These are phyloP conservation scores for Fusarium xylarioides DNA, from an alignment of 2,329 filamentous ascomycete genomes.

Conservation along the genomic window DNA sequence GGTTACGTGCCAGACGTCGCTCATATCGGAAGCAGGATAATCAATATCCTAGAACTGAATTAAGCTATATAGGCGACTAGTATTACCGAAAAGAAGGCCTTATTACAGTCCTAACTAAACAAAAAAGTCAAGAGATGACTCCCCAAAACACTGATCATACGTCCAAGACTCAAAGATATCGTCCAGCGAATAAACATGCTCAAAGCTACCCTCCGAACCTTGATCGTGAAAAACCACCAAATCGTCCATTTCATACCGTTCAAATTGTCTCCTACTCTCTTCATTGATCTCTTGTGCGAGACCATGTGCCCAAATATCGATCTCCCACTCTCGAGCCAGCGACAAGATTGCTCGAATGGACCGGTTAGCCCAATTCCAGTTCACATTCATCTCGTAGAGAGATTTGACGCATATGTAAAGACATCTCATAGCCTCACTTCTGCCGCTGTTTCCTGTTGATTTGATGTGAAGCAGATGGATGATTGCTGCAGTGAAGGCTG, in stretches of 20 bases:
- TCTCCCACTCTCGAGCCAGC: constrained; percentile 21
- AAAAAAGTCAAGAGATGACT: constrained; percentile 22
- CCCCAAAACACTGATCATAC: constrained; percentile 24
- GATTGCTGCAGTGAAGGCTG: constrained; percentile 29
- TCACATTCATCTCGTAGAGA: constrained; percentile 29
- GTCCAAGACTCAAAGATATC: constrained; percentile 30
- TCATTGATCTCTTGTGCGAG: constrained; percentile 18
- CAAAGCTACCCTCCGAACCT: not conserved
- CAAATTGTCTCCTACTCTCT: constrained; percentile 17
- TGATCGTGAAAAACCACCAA: not conserved
- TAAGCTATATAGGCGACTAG: not conserved
- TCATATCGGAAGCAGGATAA: not conserved
- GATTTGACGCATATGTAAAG: constrained; percentile 21
- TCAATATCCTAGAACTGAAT: not conserved
- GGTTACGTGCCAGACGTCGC: not conserved
- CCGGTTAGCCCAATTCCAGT: constrained; percentile 31
- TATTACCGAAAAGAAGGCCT: not conserved
- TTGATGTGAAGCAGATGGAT: constrained; percentile 29
- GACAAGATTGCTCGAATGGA: constrained; percentile 27
- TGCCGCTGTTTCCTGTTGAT: not conserved
- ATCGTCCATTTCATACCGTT: constrained; percentile 22
- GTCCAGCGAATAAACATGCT: constrained; percentile 14
- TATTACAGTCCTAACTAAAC: not conserved
- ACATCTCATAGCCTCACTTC: constrained; percentile 20
- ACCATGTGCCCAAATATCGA: constrained; percentile 18